Evolutionary conservation across 768 basidiomycete genomes (phyloP), one percentile per base, ranked within the genome.

Genomic region (Trametes cubensis): DNA sequence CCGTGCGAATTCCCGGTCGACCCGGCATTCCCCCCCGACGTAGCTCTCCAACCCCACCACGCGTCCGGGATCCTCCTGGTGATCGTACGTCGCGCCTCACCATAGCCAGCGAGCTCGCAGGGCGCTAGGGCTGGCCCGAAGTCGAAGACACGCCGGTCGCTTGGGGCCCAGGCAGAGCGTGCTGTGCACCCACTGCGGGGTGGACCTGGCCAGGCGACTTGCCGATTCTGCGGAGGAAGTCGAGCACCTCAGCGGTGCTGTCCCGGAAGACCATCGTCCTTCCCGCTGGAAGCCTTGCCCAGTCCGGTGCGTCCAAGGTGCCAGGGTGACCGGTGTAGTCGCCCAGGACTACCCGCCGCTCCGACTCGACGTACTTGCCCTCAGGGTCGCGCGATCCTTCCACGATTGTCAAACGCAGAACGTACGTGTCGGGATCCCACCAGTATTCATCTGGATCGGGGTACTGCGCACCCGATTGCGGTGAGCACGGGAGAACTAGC

Each of bases 341-440:
- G 13, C 47, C 58, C 44, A 66, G 56, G 28, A 58, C 56, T 20
- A 63, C 28, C 15, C 45, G 45, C 38, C 49, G 23, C 18, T 44
- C 23, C 26, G 58, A 49, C 58, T 63, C 50, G 34, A 56, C 11
- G n/a, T 11, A 21, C 20, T 40, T 48, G 28, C 48, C 38, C 39
- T 45, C 42, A 40, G 26, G 15, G 28, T 7, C 15, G 40, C n/a
- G 58, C 11, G 34, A 13, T 10, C 44, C 48, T 34, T 50, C 34
- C 30, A 25, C 26, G 34, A 61, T 40, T 25, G 62, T 64, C 48
- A 67, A 46, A 44, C 62, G 63, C 18, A 67, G 52, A n/a, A 64
- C 34, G 58, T 46, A 64, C 38, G 54, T 64, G 52, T 64, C 62
- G 41, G 42, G 49, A 40, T 64, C 60, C 49, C 39, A 10, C 55